Conservation (phyloP, 192 early-diverging fungal genomes). For the Coemansia interrupta region DNA sequence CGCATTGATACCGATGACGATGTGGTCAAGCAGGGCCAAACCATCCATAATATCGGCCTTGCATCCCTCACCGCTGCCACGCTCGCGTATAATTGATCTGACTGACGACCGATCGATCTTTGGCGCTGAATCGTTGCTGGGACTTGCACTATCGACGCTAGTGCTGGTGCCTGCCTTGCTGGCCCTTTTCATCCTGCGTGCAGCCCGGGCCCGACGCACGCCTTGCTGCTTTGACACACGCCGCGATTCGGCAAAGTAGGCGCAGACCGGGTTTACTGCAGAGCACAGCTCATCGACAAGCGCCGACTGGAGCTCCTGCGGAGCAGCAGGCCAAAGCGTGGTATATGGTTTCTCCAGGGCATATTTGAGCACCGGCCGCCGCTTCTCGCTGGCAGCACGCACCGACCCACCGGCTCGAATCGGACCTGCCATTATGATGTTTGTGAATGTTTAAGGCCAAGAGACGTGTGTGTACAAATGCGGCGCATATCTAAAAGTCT, state of each 20-base stretch:
- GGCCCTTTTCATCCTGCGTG: background rate
- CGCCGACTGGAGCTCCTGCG: slow-evolving; percentile 7
- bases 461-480: too few relatives aligned
- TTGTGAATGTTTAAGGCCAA: background rate
- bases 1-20: slow-evolving; percentile 43
- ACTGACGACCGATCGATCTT: too few relatives aligned
- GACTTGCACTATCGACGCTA: background rate
- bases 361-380: slow-evolving; percentile 45
- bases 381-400: slow-evolving; percentile 20
- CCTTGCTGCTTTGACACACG: slow-evolving; percentile 18
- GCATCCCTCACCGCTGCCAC: too few relatives aligned
- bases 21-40: slow-evolving; percentile 12
- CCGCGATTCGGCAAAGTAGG: slow-evolving; percentile 31
- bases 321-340: slow-evolving; percentile 30
- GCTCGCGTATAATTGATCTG: too few relatives aligned
- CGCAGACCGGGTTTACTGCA: slow-evolving; percentile 23
- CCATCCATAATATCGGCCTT: background rate
- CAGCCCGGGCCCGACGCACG: slow-evolving; percentile 13
- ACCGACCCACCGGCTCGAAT: slow-evolving; percentile 2
- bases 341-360: slow-evolving; percentile 41
- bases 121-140: too few relatives aligned
- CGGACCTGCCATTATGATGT: background rate
- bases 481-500: too few relatives aligned
- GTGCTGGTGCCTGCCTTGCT: slow-evolving; percentile 1
- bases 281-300: slow-evolving; percentile 26